phyloP scores from a whole-genome alignment of 495 filamentous ascomycete species.

The Opeltia flavorubescens region DNA sequence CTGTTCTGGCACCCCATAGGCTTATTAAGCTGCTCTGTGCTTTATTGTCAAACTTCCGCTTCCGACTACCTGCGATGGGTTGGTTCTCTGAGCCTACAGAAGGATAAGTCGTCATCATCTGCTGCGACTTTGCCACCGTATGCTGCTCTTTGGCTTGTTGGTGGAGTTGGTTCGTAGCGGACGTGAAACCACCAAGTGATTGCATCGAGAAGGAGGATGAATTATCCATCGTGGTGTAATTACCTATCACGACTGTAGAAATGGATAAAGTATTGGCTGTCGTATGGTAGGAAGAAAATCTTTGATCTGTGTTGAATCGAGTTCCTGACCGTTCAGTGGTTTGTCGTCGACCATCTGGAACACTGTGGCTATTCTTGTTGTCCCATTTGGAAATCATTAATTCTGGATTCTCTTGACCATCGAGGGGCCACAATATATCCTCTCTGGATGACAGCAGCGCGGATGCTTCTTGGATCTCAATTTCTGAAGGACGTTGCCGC shows the following conservation, averaged over 20 bases:
- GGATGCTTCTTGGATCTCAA: slow-evolving; percentile 32
- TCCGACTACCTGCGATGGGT: not conserved
- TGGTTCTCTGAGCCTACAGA: too few relatives aligned
- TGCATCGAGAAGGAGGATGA: slow-evolving; percentile 14
- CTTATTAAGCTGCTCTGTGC: slow-evolving; percentile 32
- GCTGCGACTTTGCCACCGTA: not conserved
- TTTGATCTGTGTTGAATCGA: not conserved
- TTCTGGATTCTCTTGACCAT: slow-evolving; percentile 36
- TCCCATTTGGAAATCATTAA: slow-evolving; percentile 25
- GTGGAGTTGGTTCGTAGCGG: slow-evolving; percentile 12
- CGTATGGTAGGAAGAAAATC: not conserved
- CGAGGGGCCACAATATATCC: slow-evolving; percentile 51
- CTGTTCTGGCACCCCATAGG: slow-evolving; percentile 19
- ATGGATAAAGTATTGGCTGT: slow-evolving; percentile 12
- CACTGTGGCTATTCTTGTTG: slow-evolving; percentile 11
- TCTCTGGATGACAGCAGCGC: slow-evolving; percentile 30
- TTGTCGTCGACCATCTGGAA: slow-evolving; percentile 14
- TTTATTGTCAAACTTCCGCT: slow-evolving; percentile 9
- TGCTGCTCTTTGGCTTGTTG: not conserved
- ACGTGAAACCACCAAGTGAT: slow-evolving; percentile 8
- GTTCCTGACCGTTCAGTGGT: not conserved
- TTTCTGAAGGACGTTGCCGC: slow-evolving; percentile 35
- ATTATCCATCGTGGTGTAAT: slow-evolving; percentile 18
- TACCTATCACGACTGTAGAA: slow-evolving; percentile 19
- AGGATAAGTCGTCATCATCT: not conserved